Evolutionary conservation across 2,329 filamentous ascomycete genomes (phyloP).

Genomic region (Ophiostoma tasmaniense): DNA sequence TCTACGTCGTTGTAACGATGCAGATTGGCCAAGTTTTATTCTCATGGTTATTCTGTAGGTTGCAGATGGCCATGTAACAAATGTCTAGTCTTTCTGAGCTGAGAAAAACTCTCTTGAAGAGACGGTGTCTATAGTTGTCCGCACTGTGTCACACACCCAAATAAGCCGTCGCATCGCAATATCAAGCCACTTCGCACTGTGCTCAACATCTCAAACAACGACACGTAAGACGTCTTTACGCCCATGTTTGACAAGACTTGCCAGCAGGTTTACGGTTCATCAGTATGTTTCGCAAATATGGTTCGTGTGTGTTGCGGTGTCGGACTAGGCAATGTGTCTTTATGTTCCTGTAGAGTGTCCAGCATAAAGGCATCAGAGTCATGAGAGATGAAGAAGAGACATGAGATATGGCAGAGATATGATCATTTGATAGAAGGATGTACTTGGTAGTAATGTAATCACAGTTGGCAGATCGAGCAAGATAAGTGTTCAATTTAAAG

Average conservation of each 20-base stretch:
- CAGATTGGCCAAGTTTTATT: not conserved
- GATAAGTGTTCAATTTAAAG: not conserved
- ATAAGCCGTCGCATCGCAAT: not conserved
- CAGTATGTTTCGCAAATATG: not conserved
- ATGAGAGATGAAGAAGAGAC: not conserved
- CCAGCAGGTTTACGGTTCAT: not conserved
- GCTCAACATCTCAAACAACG: not conserved
- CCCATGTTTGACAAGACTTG: not conserved
- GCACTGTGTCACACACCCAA: not conserved
- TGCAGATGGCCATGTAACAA: not conserved
- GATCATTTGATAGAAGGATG: no score
- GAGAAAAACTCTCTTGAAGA: not conserved
- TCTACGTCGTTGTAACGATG: not conserved
- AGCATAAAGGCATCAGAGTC: not conserved
- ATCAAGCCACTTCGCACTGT: not conserved
- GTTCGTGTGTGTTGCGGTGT: not conserved
- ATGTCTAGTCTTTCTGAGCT: not conserved
- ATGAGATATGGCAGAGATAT: no score
- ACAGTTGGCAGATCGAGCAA: not conserved
- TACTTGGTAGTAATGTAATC: no score
- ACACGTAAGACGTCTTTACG: not conserved
- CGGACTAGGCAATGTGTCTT: not conserved
- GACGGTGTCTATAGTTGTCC: not conserved
- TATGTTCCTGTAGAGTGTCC: not conserved
- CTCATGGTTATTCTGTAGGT: not conserved